Conservation (phyloP, 1,139 yeast species). For the Sugiyamaella novakii region DNA sequence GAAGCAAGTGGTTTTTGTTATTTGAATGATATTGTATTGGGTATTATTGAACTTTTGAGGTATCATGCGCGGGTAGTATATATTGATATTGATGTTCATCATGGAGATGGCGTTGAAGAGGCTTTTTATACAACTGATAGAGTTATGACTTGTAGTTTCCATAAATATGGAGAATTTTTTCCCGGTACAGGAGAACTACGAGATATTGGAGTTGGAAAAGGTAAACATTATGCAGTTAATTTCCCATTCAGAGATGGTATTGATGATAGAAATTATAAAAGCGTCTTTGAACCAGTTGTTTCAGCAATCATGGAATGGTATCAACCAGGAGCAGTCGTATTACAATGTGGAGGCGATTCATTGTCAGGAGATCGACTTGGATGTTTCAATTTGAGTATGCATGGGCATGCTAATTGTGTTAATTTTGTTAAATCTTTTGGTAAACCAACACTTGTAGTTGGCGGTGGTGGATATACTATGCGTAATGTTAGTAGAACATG, state of each 20-base stretch:
- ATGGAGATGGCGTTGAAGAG: conserved; percentile 98
- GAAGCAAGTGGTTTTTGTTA: conserved; percentile 98
- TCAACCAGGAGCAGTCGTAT: conserved; percentile 89
- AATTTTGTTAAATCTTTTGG: conserved; percentile 85
- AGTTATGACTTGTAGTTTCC: conserved; percentile 97
- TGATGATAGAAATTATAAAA: conserved; percentile 83
- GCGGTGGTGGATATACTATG: conserved; percentile 99
- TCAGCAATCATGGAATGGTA: conserved; percentile 86
- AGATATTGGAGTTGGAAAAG: conserved; percentile 87
- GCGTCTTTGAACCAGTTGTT: conserved; percentile 85
- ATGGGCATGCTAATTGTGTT: conserved; percentile 95
- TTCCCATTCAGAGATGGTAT: conserved; percentile 92
- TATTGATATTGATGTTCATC: conserved; percentile 95
- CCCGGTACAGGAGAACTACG: conserved; percentile 94
- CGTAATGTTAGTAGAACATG: conserved; percentile 95
- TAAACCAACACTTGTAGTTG: conserved; percentile 86
- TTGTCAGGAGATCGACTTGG: conserved; percentile 90
- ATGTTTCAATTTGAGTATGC: conserved; percentile 87
- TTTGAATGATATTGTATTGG: conserved; percentile 84
- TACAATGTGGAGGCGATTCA: conserved; percentile 87
- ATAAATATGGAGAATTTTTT: conserved; percentile 94
- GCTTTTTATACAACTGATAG: conserved; percentile 96
- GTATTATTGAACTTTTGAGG: conserved; percentile 83
- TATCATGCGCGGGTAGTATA: conserved; percentile 95
- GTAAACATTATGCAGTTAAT: conserved; percentile 82